A percentile compares a stretch with the other conserved stretches of the same genome.
Evolutionary conservation across 2,329 filamentous ascomycete species (phyloP).

Genomic region (Cladophialophora carrionii): DNA sequence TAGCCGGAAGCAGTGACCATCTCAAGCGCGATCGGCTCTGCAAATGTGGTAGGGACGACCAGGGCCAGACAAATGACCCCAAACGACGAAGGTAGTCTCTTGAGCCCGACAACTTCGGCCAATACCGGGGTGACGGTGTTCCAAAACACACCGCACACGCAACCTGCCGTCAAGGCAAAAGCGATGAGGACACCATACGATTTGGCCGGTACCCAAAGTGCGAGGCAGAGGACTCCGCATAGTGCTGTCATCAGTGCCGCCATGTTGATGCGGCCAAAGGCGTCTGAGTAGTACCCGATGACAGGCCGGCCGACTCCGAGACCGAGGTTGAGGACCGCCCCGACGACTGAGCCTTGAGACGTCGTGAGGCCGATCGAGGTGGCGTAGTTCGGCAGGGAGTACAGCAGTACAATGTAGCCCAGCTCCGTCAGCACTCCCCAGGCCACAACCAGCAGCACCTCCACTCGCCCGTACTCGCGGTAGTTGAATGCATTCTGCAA

Average conservation of each 20-base stretch:
- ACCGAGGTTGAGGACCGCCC: slow-evolving; percentile 53
- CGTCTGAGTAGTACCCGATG: slow-evolving; percentile 52
- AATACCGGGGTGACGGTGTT: slow-evolving; percentile 24
- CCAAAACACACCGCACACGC: slow-evolving; percentile 47
- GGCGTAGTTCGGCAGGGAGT: slow-evolving; percentile 53
- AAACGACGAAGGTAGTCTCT: slow-evolving; percentile 32
- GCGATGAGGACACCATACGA: slow-evolving; percentile 49
- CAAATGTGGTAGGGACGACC: slow-evolving; percentile 33
- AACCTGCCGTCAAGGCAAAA: slow-evolving; percentile 51
- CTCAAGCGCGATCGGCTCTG: slow-evolving; percentile 34
- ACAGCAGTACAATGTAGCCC: slow-evolving; percentile 53
- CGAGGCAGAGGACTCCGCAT: slow-evolving; percentile 47
- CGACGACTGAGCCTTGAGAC: slow-evolving; percentile 47
- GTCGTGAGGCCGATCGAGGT: slow-evolving; percentile 47
- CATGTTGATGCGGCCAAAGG: slow-evolving; percentile 49
- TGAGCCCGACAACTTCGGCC: slow-evolving; percentile 33
- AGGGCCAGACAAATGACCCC: slow-evolving; percentile 33
- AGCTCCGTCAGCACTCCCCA: slow-evolving; percentile 53
- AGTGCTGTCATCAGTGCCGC: slow-evolving; percentile 48
- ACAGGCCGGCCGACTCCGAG: slow-evolving; percentile 53
- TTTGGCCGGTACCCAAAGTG: slow-evolving; percentile 53
- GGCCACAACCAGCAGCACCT: slow-evolving; percentile 36
- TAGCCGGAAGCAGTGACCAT: slow-evolving; percentile 33
- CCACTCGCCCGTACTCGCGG: slow-evolving; percentile 31
- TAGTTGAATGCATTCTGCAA: slow-evolving; percentile 35